A percentile compares a stretch with the other conserved stretches of the same genome.
phyloP scores from a whole-genome alignment of 768 basidiomycete species.

The Lactifluus echinatus region DNA sequence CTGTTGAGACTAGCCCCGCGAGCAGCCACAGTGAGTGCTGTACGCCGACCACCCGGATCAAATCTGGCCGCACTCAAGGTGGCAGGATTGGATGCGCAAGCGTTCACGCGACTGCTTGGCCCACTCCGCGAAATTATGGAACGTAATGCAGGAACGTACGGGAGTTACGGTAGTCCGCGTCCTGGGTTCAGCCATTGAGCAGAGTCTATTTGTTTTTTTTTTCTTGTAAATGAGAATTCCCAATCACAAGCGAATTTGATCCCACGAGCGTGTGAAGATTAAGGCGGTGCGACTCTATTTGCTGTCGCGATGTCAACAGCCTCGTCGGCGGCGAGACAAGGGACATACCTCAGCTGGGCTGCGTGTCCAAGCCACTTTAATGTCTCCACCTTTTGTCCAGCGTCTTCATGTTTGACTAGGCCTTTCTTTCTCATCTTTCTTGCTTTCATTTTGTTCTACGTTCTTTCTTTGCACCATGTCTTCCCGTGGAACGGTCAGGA shows the following conservation, averaged over 20 bases:
- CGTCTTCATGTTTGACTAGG: neutral
- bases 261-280: neutral
- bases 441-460: neutral
- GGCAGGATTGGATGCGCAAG: constrained; percentile 84
- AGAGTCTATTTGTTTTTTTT: neutral
- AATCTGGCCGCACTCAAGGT: constrained; percentile 68
- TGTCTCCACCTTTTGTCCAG: neutral
- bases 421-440: neutral
- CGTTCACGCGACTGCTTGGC: constrained; percentile 90
- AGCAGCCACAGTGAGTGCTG: constrained; percentile 92
- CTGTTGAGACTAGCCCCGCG: constrained; percentile 82
- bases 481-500: constrained; percentile 18
- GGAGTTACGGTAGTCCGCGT: constrained; percentile 19
- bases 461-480: constrained; percentile 6
- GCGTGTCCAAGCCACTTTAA: no score
- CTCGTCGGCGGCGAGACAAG: neutral
- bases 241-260: no score
- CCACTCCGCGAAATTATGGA: constrained; percentile 92
- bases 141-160: constrained; percentile 69
- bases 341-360: no score
- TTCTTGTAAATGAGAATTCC: neutral
- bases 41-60: constrained; percentile 39
- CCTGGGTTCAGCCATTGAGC: constrained; percentile 9
- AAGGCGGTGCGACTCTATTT: no score
- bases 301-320: constrained; percentile 14